Evolutionary conservation across 441 rosid species (phyloP).

Genomic region (Francoa sonchifolia): DNA sequence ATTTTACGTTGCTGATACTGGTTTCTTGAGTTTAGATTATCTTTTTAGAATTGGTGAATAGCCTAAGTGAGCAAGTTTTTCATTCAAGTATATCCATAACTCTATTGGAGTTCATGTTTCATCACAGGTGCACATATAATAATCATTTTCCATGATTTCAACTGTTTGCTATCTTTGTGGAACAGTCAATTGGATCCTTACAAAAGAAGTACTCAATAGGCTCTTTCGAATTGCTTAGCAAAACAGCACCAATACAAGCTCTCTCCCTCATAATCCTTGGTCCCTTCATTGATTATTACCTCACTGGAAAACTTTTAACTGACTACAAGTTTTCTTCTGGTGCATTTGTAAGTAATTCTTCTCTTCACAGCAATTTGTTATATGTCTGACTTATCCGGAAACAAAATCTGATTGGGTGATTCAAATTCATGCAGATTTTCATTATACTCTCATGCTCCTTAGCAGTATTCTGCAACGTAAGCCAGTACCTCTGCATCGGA

Average conservation of each 20-base stretch:
- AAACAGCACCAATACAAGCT: constrained; percentile 24
- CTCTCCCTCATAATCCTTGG: constrained; percentile 16
- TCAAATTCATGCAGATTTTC: constrained; percentile 14
- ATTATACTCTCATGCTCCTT: constrained; percentile 19
- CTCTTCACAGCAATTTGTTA: not conserved
- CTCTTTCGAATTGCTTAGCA: constrained; percentile 20
- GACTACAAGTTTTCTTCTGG: constrained; percentile 16
- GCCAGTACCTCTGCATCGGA: constrained; percentile 6
- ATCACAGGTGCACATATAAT: not conserved
- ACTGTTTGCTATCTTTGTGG: not conserved
- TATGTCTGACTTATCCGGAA: not conserved
- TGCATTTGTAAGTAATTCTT: constrained; percentile 17
- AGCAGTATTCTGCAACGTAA: constrained; percentile 21
- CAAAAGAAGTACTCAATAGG: constrained; percentile 22
- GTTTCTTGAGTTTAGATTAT: no score
- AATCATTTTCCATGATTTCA: not conserved
- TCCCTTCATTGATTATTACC: constrained; percentile 19
- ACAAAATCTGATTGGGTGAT: not conserved
- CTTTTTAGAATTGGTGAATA: no score
- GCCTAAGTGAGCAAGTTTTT: no score
- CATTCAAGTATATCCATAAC: not conserved
- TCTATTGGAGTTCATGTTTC: not conserved
- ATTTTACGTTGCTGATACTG: no score
- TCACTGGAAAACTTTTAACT: constrained; percentile 10
- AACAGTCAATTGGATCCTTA: constrained; percentile 20